Evolutionary conservation across 768 basidiomycete species (phyloP).

Genomic region (Gloeophyllum trabeum): DNA sequence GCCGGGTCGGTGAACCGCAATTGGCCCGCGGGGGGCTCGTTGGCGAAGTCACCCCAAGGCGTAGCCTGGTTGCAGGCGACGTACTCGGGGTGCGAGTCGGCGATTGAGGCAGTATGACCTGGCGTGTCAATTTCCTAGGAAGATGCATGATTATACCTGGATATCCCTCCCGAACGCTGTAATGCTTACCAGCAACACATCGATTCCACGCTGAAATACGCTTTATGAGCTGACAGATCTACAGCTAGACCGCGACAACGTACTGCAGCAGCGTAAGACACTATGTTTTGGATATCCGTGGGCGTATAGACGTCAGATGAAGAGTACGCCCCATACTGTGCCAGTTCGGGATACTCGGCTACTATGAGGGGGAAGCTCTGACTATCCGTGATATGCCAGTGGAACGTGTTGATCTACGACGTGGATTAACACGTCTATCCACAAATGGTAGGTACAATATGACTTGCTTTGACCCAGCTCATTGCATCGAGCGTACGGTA

Average conservation of each 20-base stretch:
- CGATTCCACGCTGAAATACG: slow-evolving; percentile 51
- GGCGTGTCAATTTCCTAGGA: slow-evolving; percentile 33
- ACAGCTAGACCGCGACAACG: slow-evolving; percentile 8
- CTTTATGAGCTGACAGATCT: no score
- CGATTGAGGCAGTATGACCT: slow-evolving; percentile 34
- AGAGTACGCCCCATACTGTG: slow-evolving; percentile 32
- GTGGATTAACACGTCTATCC: neutral
- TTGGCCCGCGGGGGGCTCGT: slow-evolving; percentile 39
- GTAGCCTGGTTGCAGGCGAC: slow-evolving; percentile 26
- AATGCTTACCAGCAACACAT: slow-evolving; percentile 40
- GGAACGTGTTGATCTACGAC: slow-evolving; percentile 18
- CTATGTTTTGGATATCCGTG: slow-evolving; percentile 25
- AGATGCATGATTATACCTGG: no score
- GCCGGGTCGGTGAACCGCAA: slow-evolving; percentile 25
- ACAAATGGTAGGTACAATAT: neutral
- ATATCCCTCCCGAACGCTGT: no score
- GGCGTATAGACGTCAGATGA: slow-evolving; percentile 21
- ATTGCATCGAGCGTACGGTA: slow-evolving; percentile 64
- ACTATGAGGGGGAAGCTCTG: slow-evolving; percentile 38
- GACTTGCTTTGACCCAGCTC: slow-evolving; percentile 60
- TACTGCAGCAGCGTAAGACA: slow-evolving; percentile 32
- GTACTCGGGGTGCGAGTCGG: slow-evolving; percentile 29
- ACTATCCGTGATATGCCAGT: slow-evolving; percentile 38
- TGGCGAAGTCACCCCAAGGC: slow-evolving; percentile 25
- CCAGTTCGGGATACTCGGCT: slow-evolving; percentile 23